Conservation (phyloP, 306 rosid genomes). For the Cucurbita argyrosperma region DNA sequence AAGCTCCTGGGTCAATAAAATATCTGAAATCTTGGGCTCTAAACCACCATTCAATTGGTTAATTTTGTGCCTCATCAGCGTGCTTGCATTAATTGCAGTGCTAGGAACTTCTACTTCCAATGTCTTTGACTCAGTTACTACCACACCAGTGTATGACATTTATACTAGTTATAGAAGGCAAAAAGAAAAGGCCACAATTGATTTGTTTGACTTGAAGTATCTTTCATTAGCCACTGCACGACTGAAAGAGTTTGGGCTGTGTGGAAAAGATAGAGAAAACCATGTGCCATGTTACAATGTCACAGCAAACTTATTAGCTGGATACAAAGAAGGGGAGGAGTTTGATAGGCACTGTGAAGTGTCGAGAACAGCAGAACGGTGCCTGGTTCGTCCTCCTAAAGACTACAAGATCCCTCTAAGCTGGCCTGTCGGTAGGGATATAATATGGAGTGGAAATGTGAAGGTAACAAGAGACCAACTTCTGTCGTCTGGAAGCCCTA, state of each 20-base stretch:
- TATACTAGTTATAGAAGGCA: slow-evolving; percentile 77
- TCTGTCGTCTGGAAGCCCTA: slow-evolving; percentile 97
- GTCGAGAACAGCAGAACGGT: slow-evolving; percentile 30
- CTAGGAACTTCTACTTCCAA: slow-evolving; percentile 60
- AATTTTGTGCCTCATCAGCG: slow-evolving; percentile 45
- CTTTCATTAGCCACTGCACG: slow-evolving; percentile 36
- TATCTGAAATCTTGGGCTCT: slow-evolving; percentile 41
- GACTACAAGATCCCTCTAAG: slow-evolving; percentile 87
- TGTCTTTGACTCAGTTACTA: slow-evolving; percentile 29
- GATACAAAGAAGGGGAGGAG: slow-evolving; percentile 75
- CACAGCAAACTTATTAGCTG: slow-evolving; percentile 46
- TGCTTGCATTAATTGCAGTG: slow-evolving; percentile 58
- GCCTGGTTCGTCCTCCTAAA: slow-evolving; percentile 92
- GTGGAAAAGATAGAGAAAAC: slow-evolving; percentile 81
- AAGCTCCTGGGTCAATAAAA: slow-evolving; percentile 70
- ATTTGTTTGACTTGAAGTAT: slow-evolving; percentile 65
- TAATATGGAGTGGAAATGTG: slow-evolving; percentile 95
- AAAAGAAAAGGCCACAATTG: slow-evolving; percentile 74
- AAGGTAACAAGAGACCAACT: slow-evolving; percentile 93
- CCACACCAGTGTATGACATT: slow-evolving; percentile 30
- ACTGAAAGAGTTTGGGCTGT: slow-evolving; percentile 58
- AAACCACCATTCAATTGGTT: slow-evolving; percentile 70
- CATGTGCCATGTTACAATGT: slow-evolving; percentile 89
- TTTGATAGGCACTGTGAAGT: slow-evolving; percentile 79
- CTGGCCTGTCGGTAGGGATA: slow-evolving; percentile 89